phyloP scores from a whole-genome alignment of 176 grass and related monocot species.

The Zea mays region Zm-B73-REFERENCE-NAM-5.0 NC_050097.1:23168501-23169000 shows the following conservation, averaged over 20 bases:
- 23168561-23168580: conserved; percentile 22
- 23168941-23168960: not conserved
- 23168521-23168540: not conserved
- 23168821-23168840: too few species aligned
- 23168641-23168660: conserved; percentile 13
- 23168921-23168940: too few species aligned
- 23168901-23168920: too few species aligned
- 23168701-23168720: not conserved
- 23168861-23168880: too few species aligned
- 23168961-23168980: conserved; percentile 43
- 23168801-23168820: too few species aligned
- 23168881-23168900: too few species aligned
- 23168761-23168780: too few species aligned
- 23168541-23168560: not conserved
- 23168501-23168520: not conserved
- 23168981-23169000: conserved; percentile 9
- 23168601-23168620: not conserved
- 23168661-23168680: conserved; percentile 5
- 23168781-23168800: too few species aligned
- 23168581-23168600: not conserved
- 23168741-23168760: too few species aligned
- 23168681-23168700: conserved; percentile 19
- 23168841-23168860: too few species aligned
- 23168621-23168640: not conserved
- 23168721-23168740: too few species aligned